Percentiles rank a stretch among this genome's conserved stretches.
Conservation (phyloP, 2,329 filamentous ascomycete genomes). For the Chrysoporthe deuterocubensis region DNA sequence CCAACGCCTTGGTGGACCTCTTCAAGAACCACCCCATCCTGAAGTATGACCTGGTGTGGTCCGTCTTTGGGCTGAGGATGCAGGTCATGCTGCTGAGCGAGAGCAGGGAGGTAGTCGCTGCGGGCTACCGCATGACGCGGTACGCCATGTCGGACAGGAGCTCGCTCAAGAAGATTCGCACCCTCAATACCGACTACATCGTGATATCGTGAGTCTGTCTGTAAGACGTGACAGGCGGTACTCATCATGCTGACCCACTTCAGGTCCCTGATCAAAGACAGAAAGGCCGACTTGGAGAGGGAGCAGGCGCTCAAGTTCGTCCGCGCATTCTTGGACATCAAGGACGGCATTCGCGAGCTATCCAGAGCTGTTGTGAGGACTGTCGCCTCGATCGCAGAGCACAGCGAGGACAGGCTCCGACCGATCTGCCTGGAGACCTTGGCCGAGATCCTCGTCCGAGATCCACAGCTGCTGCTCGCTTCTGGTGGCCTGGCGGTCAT, state of each 20-base stretch:
- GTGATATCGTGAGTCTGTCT: slow-evolving; percentile 71
- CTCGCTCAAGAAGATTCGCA: slow-evolving; percentile 86
- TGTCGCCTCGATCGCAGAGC: slow-evolving; percentile 87
- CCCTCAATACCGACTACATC: slow-evolving; percentile 87
- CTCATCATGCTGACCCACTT: slow-evolving; percentile 18
- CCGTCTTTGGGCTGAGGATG: slow-evolving; percentile 89
- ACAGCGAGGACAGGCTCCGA: slow-evolving; percentile 80
- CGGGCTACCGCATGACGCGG: slow-evolving; percentile 89
- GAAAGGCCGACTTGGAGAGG: slow-evolving; percentile 94
- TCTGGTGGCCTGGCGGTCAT: slow-evolving; percentile 84
- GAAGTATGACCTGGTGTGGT: slow-evolving; percentile 97
- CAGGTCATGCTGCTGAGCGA: slow-evolving; percentile 96
- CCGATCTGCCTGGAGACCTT: slow-evolving; percentile 93
- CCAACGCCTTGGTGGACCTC: slow-evolving; percentile 92
- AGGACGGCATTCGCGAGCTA: slow-evolving; percentile 86
- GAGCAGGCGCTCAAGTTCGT: slow-evolving; percentile 98
- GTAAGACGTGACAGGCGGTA: too few relatives aligned
- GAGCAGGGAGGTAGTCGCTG: slow-evolving; percentile 92
- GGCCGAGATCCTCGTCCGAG: slow-evolving; percentile 86
- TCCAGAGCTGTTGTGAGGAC: slow-evolving; percentile 86
- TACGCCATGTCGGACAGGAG: slow-evolving; percentile 92
- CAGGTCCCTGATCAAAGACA: slow-evolving; percentile 88
- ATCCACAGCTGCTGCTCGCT: slow-evolving; percentile 78
- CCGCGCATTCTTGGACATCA: slow-evolving; percentile 91
- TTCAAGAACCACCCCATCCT: slow-evolving; percentile 91